Evolutionary conservation across 106 monocot species (phyloP), one percentile per base, ranked within the genome.

Genomic region (Xerophyta viscosa): DNA sequence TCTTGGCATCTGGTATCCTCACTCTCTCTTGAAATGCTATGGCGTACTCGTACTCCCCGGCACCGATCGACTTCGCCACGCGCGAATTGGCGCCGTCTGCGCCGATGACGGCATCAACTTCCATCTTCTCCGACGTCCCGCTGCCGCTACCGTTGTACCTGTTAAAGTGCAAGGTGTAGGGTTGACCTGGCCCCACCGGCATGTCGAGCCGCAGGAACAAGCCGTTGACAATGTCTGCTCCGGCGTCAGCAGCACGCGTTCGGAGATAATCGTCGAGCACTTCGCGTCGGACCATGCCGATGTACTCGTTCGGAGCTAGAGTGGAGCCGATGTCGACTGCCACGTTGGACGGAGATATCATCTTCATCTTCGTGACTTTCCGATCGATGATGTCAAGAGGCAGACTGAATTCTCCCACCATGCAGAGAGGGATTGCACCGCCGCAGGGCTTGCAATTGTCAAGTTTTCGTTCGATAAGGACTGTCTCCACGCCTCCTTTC

Each of bases 361-460:
- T 93, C 88, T 94, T 88, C 94, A 94, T 94, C 78, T 88, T 88
- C 3, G 78, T 83, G 29, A 94, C 88, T 18, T 70, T 59, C 39
- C 84, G 54, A 69, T 94, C 94, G 61, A 94, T 81, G 30, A 94
- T 84, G 59, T 94, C 94, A 20, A 80, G 63, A 0, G 94, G 88
- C 48, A 94, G 60, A 18, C 56, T 73, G 78, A 94, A 88, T 58
- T 88, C 94, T 4, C 70, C 88, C 22, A 94, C 81, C 94, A 94
- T 88, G 77, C 88, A 88, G 24, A 94, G 64, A 5, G 87, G 94
- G 39, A 94, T 94, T 10, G 88, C 94, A 31, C 88, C 88, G 26
- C 88, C 94, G 67, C 94, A 94, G 4, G 94, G 94, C 72, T 94
- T 94, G 83, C 94, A 77, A 72, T 86, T 86, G 59, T 86, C 85